Conservation (phyloP, 352 stramenopile species). For the Pythium periplocum region DNA sequence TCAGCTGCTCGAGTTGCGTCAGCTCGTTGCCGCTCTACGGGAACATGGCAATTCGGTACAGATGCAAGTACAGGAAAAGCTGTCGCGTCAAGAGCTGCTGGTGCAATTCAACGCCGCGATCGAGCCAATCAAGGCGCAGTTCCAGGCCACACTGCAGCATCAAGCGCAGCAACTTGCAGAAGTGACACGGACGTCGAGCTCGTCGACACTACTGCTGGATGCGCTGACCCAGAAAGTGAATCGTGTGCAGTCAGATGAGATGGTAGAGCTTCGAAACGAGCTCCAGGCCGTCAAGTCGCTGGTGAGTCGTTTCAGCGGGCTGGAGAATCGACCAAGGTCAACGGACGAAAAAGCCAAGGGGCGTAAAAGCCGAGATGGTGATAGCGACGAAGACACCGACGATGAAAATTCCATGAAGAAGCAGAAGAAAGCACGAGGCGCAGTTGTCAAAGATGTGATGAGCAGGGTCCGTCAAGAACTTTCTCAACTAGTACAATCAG, state of each 20-base stretch:
- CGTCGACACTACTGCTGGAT: slow-evolving; percentile 51
- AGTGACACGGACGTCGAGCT: slow-evolving; percentile 49
- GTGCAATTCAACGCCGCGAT: slow-evolving; percentile 81
- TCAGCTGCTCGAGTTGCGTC: slow-evolving; percentile 67
- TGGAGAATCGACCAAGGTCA: not conserved
- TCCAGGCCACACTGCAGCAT: slow-evolving; percentile 69
- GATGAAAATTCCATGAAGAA: too few relatives aligned
- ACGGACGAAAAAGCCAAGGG: too few relatives aligned
- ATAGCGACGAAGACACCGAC: too few relatives aligned
- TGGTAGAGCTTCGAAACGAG: slow-evolving; percentile 47
- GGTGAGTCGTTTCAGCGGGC: slow-evolving; percentile 29
- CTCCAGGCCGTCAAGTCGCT: slow-evolving; percentile 50
- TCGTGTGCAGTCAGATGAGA: slow-evolving; percentile 41
- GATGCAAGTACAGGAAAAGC: slow-evolving; percentile 58
- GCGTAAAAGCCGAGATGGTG: too few relatives aligned
- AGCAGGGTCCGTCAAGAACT: too few relatives aligned
- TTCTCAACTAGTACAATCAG: too few relatives aligned
- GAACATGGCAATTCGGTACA: slow-evolving; percentile 70
- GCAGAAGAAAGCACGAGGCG: too few relatives aligned
- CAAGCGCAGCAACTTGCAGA: slow-evolving; percentile 74
- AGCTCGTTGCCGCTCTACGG: slow-evolving; percentile 61
- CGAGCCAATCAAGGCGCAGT: slow-evolving; percentile 72
- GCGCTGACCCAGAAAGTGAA: slow-evolving; percentile 63
- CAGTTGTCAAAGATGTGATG: too few relatives aligned
- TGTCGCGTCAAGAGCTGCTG: slow-evolving; percentile 62